phyloP scores from a whole-genome alignment of 1,139 yeast species.

The Blastobotrys elegans region DNA sequence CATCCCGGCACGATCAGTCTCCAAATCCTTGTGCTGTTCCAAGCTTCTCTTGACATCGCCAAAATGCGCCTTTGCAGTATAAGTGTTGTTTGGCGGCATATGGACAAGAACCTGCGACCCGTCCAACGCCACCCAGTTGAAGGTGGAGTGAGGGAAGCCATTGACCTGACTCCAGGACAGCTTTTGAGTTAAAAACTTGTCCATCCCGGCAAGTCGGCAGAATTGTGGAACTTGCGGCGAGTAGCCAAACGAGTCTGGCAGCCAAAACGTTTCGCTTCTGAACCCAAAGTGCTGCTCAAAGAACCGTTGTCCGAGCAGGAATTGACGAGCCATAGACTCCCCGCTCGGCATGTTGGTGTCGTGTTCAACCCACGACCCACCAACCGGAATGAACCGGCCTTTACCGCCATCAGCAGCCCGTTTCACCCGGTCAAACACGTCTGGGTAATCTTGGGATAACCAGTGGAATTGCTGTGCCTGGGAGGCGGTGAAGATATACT shows the following conservation, averaged over 20 bases:
- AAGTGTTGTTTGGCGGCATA: slow-evolving; percentile 97
- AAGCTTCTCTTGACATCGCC: slow-evolving; percentile 85
- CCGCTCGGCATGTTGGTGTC: slow-evolving; percentile 94
- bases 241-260: slow-evolving; percentile 97
- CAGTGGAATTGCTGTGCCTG: slow-evolving; percentile 96
- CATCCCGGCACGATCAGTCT: slow-evolving; percentile 69
- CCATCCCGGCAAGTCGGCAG: slow-evolving; percentile 78
- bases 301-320: slow-evolving; percentile 83
- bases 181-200: slow-evolving; percentile 85
- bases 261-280: slow-evolving; percentile 76
- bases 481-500: slow-evolving; percentile 88
- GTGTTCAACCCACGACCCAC: slow-evolving; percentile 97
- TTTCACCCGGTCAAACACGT: slow-evolving; percentile 56
- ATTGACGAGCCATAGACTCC: slow-evolving; percentile 84
- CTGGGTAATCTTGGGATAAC: slow-evolving; percentile 83
- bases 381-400: slow-evolving; percentile 78
- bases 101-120: slow-evolving; percentile 91
- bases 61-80: slow-evolving; percentile 86
- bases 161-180: slow-evolving; percentile 95
- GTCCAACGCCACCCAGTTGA: slow-evolving; percentile 93
- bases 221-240: slow-evolving; percentile 93
- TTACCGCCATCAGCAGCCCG: slow-evolving; percentile 60
- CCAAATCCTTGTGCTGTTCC: slow-evolving; percentile 74
- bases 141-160: slow-evolving; percentile 80
- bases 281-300: slow-evolving; percentile 73